phyloP scores from a whole-genome alignment of 768 basidiomycete species.

The Boletus barrowsii region DNA sequence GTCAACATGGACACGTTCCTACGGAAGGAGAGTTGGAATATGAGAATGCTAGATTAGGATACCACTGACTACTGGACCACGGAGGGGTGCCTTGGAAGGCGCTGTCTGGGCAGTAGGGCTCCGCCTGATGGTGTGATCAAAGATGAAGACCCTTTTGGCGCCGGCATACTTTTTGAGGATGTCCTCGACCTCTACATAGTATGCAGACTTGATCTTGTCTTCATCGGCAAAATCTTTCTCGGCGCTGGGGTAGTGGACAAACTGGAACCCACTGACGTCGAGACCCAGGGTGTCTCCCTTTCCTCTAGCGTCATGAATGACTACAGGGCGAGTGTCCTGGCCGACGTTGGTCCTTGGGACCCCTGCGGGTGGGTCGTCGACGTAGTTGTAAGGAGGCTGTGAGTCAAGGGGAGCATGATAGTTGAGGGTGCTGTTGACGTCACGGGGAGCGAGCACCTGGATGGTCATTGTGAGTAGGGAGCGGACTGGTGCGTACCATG shows the following conservation, averaged over 20 bases:
- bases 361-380: slow-evolving; percentile 27
- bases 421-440: slow-evolving; percentile 39
- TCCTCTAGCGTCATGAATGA: slow-evolving; percentile 35
- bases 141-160: slow-evolving; percentile 40
- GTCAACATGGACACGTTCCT: slow-evolving; percentile 45
- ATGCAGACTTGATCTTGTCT: slow-evolving; percentile 34
- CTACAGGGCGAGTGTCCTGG: slow-evolving; percentile 10
- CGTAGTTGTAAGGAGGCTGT: slow-evolving; percentile 36
- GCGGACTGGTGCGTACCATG: not conserved
- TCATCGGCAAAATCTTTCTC: slow-evolving; percentile 42
- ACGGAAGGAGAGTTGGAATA: not conserved
- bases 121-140: slow-evolving; percentile 45
- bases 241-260: slow-evolving; percentile 29
- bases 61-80: slow-evolving; percentile 35
- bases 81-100: slow-evolving; percentile 5
- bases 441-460: slow-evolving; percentile 28
- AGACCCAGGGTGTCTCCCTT: slow-evolving; percentile 28
- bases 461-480: slow-evolving; percentile 12
- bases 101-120: slow-evolving; percentile 4
- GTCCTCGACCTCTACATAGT: slow-evolving; percentile 43
- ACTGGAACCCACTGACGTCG: slow-evolving; percentile 47
- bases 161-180: slow-evolving; percentile 40
- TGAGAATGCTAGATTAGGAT: not conserved
- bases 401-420: slow-evolving; percentile 29
- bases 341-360: slow-evolving; percentile 31